Conservation (phyloP, 768 basidiomycete species). For the Lactarius akahatsu region DNA sequence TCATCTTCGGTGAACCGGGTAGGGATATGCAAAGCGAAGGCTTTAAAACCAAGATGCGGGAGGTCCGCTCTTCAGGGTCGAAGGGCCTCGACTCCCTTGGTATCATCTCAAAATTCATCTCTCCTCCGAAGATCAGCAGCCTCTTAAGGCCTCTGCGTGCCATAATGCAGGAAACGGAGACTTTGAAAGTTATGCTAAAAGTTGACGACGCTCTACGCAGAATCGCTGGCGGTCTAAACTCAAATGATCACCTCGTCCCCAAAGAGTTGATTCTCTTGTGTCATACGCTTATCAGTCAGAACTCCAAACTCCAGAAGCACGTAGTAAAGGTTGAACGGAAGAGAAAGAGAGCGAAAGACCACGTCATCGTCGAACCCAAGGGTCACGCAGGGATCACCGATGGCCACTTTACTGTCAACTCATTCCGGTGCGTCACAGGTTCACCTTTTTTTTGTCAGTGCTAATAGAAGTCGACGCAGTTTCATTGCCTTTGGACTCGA, state of each 20-base stretch:
- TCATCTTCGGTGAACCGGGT: constrained; percentile 91
- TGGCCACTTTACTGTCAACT: constrained; percentile 82
- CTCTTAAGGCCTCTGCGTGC: constrained; percentile 76
- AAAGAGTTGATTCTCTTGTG: constrained; percentile 76
- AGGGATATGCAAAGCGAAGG: constrained; percentile 85
- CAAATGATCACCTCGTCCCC: constrained; percentile 69
- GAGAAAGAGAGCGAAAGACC: constrained; percentile 41
- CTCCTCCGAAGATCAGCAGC: constrained; percentile 71
- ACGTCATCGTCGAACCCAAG: constrained; percentile 77
- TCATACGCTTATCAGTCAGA: constrained; percentile 87
- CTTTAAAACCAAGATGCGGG: constrained; percentile 93
- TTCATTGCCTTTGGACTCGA: constrained; percentile 93
- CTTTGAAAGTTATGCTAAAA: constrained; percentile 72
- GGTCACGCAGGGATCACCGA: constrained; percentile 53
- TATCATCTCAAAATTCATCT: constrained; percentile 73
- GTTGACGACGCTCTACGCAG: constrained; percentile 89
- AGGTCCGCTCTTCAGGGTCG: constrained; percentile 81
- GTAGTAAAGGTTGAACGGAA: constrained; percentile 40
- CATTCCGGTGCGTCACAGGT: constrained; percentile 61
- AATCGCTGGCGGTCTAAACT: constrained; percentile 79
- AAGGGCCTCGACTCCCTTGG: constrained; percentile 85
- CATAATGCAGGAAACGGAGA: constrained; percentile 84
- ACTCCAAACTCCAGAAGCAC: constrained; percentile 80
- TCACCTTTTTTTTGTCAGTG: constrained; percentile 9
- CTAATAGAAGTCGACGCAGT: constrained; percentile 39